Conservation (phyloP, 257 asterid species). For the Ballota nigra region DNA sequence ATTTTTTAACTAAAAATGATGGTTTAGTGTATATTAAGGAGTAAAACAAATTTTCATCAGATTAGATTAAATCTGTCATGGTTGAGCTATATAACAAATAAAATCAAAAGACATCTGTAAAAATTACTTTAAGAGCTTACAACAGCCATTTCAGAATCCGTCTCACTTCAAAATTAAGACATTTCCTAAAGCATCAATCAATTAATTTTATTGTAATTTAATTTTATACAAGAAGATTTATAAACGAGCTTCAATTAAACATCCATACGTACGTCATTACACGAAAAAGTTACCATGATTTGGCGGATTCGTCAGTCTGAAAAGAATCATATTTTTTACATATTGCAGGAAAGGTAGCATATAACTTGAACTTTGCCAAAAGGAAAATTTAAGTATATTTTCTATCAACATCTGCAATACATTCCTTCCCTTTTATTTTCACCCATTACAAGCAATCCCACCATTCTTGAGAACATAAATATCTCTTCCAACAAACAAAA, state of each 20-base stretch:
- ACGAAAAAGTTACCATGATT: background rate
- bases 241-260: background rate
- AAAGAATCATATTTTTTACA: constrained; percentile 26
- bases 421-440: constrained; percentile 50
- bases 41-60: no score
- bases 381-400: constrained; percentile 33
- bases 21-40: no score
- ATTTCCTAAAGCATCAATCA: no score
- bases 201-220: background rate
- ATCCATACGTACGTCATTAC: background rate
- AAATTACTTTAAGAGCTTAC: background rate
- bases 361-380: constrained; percentile 46
- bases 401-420: constrained; percentile 21
- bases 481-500: constrained; percentile 2
- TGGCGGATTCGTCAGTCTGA: background rate
- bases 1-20: no score
- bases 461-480: constrained; percentile 15
- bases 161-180: no score
- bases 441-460: constrained; percentile 43
- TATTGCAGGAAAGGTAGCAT: constrained; percentile 39
- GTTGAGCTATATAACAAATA: no score
- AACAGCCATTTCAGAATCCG: no score
- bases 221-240: background rate
- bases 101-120: background rate
- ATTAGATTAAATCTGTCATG: no score